Evolutionary conservation across 495 filamentous ascomycete genomes (phyloP).

Genomic region (Neurospora sp.): DNA sequence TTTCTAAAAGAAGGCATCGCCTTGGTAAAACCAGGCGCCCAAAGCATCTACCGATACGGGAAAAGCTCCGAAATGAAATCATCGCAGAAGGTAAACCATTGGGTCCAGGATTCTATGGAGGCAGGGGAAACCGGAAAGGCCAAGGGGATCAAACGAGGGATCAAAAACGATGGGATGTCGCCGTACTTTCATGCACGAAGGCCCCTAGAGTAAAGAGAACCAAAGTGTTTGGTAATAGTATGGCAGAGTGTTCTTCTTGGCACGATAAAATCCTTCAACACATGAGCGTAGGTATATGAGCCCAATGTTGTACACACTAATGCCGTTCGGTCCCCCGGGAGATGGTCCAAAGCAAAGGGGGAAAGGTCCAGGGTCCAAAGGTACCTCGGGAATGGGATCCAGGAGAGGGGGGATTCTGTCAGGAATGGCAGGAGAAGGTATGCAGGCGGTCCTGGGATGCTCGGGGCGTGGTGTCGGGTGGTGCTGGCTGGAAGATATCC

Average conservation of each 20-base stretch:
- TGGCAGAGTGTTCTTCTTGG: slow-evolving; percentile 63
- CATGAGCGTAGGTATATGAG: slow-evolving; percentile 52
- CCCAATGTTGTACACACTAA: slow-evolving; percentile 99
- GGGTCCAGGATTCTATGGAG: not conserved
- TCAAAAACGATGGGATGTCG: slow-evolving; percentile 43
- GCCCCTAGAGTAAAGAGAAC: slow-evolving; percentile 46
- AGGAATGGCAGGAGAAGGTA: not conserved
- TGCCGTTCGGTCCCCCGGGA: slow-evolving; percentile 48
- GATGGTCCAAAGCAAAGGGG: not conserved
- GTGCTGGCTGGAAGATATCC: not conserved
- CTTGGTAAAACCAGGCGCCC: not conserved
- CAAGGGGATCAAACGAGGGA: not conserved
- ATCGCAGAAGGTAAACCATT: not conserved
- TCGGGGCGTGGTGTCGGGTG: not conserved
- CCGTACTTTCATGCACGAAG: slow-evolving; percentile 82
- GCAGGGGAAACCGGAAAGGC: not conserved
- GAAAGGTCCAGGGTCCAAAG: not conserved
- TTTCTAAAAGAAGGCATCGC: not conserved
- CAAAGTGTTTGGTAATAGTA: slow-evolving; percentile 79
- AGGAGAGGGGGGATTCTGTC: not conserved
- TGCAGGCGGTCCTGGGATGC: not conserved
- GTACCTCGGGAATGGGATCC: not conserved
- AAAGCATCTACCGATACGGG: not conserved
- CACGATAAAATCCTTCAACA: slow-evolving; percentile 99
- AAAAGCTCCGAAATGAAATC: not conserved